Evolutionary conservation across 2,329 filamentous ascomycete genomes (phyloP).

Genomic region (Camillea tinctor): DNA sequence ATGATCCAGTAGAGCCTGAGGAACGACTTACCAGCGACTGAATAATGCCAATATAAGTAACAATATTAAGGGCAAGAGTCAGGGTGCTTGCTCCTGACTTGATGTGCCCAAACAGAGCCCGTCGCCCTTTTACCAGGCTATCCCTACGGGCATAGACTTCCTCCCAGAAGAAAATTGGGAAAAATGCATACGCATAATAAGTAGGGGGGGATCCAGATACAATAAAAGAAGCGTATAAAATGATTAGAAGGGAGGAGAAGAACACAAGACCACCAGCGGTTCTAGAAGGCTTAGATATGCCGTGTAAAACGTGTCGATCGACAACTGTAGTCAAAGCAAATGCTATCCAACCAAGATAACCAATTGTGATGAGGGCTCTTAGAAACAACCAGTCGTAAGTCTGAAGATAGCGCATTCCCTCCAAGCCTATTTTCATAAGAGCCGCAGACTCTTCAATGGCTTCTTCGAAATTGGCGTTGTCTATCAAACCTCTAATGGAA

Average conservation of each 20-base stretch:
- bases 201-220: conserved; percentile 75
- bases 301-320: conserved; percentile 81
- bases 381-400: conserved; percentile 99
- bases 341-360: conserved; percentile 93
- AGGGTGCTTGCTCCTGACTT: conserved; percentile 56
- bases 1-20: not conserved
- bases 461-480: conserved; percentile 63
- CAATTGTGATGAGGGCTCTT: conserved; percentile 80
- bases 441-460: conserved; percentile 77
- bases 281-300: conserved; percentile 62
- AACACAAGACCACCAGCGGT: conserved; percentile 56
- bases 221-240: conserved; percentile 75
- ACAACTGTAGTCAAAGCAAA: conserved; percentile 88
- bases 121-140: conserved; percentile 65
- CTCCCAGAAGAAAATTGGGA: conserved; percentile 95
- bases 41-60: conserved; percentile 71
- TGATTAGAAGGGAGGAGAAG: conserved; percentile 75
- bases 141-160: conserved; percentile 79
- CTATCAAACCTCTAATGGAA: conserved; percentile 67
- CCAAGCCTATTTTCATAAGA: conserved; percentile 73
- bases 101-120: conserved; percentile 68
- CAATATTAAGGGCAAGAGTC: conserved; percentile 60
- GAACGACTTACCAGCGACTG: conserved; percentile 65
- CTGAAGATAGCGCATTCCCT: conserved; percentile 88
- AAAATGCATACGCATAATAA: conserved; percentile 90